These are phyloP conservation scores for Coemansia sp. DNA, from an alignment of 192 early-diverging fungal species.

Conservation along the genomic window DNA sequence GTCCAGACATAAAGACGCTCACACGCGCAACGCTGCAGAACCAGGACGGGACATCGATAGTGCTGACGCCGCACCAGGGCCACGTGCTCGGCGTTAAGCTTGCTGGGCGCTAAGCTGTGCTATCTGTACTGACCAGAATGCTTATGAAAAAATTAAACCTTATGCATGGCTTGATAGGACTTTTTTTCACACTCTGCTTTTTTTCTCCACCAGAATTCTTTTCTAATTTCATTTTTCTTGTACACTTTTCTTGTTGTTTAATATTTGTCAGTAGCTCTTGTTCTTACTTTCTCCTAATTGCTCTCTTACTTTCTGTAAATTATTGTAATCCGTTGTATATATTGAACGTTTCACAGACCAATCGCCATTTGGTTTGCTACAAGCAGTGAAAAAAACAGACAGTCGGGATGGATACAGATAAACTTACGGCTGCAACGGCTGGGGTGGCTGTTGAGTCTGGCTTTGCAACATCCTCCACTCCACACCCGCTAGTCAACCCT, in stretches of 20 bases:
- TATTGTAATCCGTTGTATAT: neutral
- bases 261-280: too few relatives aligned
- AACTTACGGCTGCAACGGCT: neutral
- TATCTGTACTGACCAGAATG: neutral
- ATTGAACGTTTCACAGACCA: neutral
- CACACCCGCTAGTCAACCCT: neutral
- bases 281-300: too few relatives aligned
- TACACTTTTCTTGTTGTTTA: neutral
- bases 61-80: slow-evolving; percentile 37
- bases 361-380: neutral
- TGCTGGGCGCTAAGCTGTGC: slow-evolving; percentile 16
- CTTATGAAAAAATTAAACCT: too few relatives aligned
- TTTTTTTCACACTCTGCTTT: neutral
- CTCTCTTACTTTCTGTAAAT: too few relatives aligned
- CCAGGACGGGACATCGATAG: slow-evolving; percentile 30
- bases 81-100: slow-evolving; percentile 46
- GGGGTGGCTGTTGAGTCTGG: neutral
- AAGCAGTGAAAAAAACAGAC: neutral
- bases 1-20: slow-evolving; percentile 28
- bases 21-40: slow-evolving; percentile 39
- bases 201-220: neutral
- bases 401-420: neutral
- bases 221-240: neutral
- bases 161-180: neutral
- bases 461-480: neutral